Evolutionary conservation across 768 basidiomycete genomes (phyloP), one percentile per base, ranked within the genome.

Genomic region (Melanogaster broomeanus): DNA sequence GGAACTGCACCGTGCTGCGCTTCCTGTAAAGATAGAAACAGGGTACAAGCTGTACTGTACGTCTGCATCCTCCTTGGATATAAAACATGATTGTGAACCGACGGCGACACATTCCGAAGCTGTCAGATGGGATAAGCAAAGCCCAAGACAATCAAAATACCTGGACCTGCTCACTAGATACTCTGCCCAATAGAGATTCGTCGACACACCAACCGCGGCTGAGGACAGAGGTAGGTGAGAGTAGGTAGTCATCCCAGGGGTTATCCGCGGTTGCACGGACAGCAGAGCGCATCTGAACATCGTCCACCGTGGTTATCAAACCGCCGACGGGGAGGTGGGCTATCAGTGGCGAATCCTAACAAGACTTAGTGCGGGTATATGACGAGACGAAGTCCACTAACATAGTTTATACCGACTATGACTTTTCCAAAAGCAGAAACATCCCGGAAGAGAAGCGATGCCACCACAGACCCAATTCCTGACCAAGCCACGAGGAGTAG

Each of bases 221-320:
- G 27, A 44, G 43, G 45, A 30, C 43, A 18, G 48, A 15, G 2
- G 58, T 49, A 27, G 45, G 51, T 6, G 50, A 46, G 41, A 67
- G 60, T 31, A 88, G 70, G 60, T 79, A 78, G 9, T 63, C 39
- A 18, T 66, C 64, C 89, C 87, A 86, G 0, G 63, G 51, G 58
- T 79, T 70, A 21, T 66, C 53, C 8, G 21, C 53, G 21, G 45
- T 37, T 16, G 33, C 57, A 30, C 45, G 63, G 54, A 34, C 56
- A 42, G 45, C 40, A 15, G 61, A 54, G 43, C 57, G 73, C 31
- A 92, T 70, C 0, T 69, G 42, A 1, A 69, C 66, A 64, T 93
- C 92, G 53, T 93, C 88, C 19, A 93, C 59, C 40, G 74, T 69
- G 4, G 81, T 83, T 43, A 94, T 74, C 5, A 92, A 58, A 3